These are phyloP conservation scores for Neostapfia colusana DNA, from an alignment of 176 grass and related monocot genomes.

Conservation along the genomic window DNA sequence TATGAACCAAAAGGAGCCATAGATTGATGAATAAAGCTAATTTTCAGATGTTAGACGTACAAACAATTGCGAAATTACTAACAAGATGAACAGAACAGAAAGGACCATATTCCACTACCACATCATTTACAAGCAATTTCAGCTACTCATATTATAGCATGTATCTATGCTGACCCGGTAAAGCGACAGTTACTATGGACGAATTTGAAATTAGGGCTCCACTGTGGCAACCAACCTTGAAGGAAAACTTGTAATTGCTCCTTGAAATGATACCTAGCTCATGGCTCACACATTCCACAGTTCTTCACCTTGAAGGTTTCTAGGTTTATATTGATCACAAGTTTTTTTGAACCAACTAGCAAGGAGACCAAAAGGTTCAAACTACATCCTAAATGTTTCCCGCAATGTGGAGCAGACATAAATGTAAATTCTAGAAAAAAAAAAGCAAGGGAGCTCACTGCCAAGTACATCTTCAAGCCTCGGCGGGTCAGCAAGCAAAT, in stretches of 20 bases:
- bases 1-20: background rate
- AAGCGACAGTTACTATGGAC: slow-evolving; percentile 21
- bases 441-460: slow-evolving; percentile 53
- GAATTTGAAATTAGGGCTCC: background rate
- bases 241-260: slow-evolving; percentile 9
- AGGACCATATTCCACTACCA: slow-evolving; percentile 6
- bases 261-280: background rate
- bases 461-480: slow-evolving; percentile 75
- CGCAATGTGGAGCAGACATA: background rate
- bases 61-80: background rate
- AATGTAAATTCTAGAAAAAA: slow-evolving; percentile 18
- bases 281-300: background rate
- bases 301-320: slow-evolving; percentile 5
- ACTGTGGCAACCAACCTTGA: slow-evolving; percentile 1
- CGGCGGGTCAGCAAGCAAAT: slow-evolving; percentile 80
- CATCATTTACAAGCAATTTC: slow-evolving; percentile 12
- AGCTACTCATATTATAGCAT: slow-evolving; percentile 15
- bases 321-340: background rate
- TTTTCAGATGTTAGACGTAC: background rate
- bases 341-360: slow-evolving; percentile 4
- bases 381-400: slow-evolving; percentile 8
- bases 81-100: background rate
- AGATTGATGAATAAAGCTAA: slow-evolving; percentile 31
- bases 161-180: background rate
- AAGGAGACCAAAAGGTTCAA: background rate